Evolutionary conservation across 768 basidiomycete genomes (phyloP).

Genomic region (Phaffia australis): DNA sequence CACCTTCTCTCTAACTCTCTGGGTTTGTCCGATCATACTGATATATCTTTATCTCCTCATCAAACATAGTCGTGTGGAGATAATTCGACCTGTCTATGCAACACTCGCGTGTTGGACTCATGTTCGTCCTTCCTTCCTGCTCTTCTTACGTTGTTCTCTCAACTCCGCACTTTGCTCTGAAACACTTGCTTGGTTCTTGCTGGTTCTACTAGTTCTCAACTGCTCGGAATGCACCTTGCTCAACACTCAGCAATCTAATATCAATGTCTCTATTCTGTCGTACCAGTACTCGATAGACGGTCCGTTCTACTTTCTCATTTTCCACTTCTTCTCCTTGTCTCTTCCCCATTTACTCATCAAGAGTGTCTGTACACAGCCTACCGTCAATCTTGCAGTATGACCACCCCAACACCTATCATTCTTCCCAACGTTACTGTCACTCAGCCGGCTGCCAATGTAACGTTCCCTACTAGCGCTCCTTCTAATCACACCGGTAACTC

Average conservation of each 20-base stretch:
- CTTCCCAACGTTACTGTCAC: slow-evolving; percentile 25
- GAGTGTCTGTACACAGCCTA: slow-evolving; percentile 5
- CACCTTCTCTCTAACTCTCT: too few relatives aligned
- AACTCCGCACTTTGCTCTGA: too few relatives aligned
- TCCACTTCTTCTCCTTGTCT: not conserved
- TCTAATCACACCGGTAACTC: not conserved
- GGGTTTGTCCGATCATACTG: too few relatives aligned
- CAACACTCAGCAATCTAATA: slow-evolving; percentile 2
- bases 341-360: not conserved
- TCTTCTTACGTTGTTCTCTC: too few relatives aligned
- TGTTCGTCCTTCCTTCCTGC: not conserved
- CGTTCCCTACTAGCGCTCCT: slow-evolving; percentile 10
- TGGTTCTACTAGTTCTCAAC: not conserved
- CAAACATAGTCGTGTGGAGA: too few relatives aligned
- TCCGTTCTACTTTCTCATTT: not conserved
- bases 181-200: not conserved
- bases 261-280: slow-evolving; percentile 15
- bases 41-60: too few relatives aligned
- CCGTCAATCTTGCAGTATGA: slow-evolving; percentile 9
- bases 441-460: slow-evolving; percentile 18
- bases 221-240: slow-evolving; percentile 23
- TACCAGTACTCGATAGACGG: slow-evolving; percentile 24
- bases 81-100: slow-evolving; percentile 10
- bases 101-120: slow-evolving; percentile 1
- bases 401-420: not conserved